Base-by-base conservation (phyloP, 495 filamentous ascomycete genomes). In the Paragyromitra xinjiangensis region DNA sequence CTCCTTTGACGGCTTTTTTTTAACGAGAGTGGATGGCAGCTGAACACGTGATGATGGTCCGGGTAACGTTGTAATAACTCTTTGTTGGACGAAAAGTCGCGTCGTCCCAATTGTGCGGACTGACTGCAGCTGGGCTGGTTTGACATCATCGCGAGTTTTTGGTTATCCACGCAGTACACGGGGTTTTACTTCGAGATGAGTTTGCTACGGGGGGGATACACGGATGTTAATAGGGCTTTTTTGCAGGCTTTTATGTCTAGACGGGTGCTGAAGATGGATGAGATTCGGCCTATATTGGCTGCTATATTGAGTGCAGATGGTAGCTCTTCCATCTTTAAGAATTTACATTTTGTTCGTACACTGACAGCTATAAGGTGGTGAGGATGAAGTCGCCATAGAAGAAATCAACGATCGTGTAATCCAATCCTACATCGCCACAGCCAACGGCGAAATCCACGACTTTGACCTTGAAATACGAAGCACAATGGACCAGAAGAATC, bases 381-480 rank as follows among this genome's bases (percentile, higher is more conserved):
- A 80, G 16, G 37, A 51, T 5, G 78, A 80, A 75, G 44, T 78
- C 16, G 50, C 72, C 8, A 59, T 76, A 19, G 86, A 88, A 55
- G 87, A 92, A 64, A 86, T 98, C 40, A 92, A 91, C 3, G 84
- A 88, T 76, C 88, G 89, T 12, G 88, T 93, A 70, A 88, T 98
- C 79, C 81, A 86, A 45, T 86, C 88, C 67, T 93, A 90, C 85
- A 86, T 98, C 64, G 82, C 87, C 37, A 87, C 88, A 6, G 89
- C 92, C 14, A 93, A 94, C 78, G 85, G 86, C 40, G 89, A 89
- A 34, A 87, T 97, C 58, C 91, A 91, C 5, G 86, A 88, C 26
- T 92, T 95, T 81, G 96, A 99, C 83, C 88, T 93, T 62, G 94
- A 98, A 83, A 95, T 97, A 79, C 88, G 92, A 64, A 90, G 87